Conservation (phyloP, 2,329 filamentous ascomycete species). For the Pyrenophora teres region DNA sequence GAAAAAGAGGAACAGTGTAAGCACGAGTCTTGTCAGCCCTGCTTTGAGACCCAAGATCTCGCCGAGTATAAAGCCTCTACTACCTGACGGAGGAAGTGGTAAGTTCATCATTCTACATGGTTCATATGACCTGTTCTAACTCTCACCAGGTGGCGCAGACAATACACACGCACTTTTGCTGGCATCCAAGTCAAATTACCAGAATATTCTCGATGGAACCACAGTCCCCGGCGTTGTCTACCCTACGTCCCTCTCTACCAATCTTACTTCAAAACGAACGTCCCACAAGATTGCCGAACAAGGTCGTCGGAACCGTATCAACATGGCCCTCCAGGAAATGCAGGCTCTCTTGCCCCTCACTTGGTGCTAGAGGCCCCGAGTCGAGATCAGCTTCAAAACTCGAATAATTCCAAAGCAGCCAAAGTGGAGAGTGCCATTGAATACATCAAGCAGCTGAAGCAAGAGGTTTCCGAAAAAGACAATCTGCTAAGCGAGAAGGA, state of each 20-base stretch:
- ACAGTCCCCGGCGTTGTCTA: slow-evolving; percentile 88
- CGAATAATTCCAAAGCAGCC: slow-evolving; percentile 77
- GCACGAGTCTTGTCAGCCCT: slow-evolving; percentile 73
- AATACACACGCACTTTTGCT: slow-evolving; percentile 74
- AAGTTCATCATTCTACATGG: slow-evolving; percentile 36
- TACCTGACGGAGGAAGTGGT: slow-evolving; percentile 67
- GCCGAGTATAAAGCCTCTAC: slow-evolving; percentile 88
- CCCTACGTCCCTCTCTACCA: slow-evolving; percentile 87
- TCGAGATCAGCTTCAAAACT: too few relatives aligned
- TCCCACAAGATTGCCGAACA: slow-evolving; percentile 99
- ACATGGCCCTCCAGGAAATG: slow-evolving; percentile 89
- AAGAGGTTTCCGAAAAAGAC: slow-evolving; percentile 70
- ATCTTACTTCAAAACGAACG: slow-evolving; percentile 92
- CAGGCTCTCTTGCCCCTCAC: slow-evolving; percentile 79
- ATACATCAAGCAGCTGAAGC: slow-evolving; percentile 85
- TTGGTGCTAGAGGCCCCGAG: too few relatives aligned
- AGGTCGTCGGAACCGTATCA: slow-evolving; percentile 92
- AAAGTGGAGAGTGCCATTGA: slow-evolving; percentile 97
- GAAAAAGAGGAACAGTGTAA: slow-evolving; percentile 62
- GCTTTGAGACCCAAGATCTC: slow-evolving; percentile 88
- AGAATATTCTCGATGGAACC: slow-evolving; percentile 94
- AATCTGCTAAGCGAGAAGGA: slow-evolving; percentile 68
- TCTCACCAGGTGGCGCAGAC: slow-evolving; percentile 53
- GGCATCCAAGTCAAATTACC: slow-evolving; percentile 95
- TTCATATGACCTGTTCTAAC: slow-evolving; percentile 15